These are phyloP conservation scores for Mrakia hoshinonis DNA, from an alignment of 768 basidiomycete species.

Conservation along the genomic window DNA sequence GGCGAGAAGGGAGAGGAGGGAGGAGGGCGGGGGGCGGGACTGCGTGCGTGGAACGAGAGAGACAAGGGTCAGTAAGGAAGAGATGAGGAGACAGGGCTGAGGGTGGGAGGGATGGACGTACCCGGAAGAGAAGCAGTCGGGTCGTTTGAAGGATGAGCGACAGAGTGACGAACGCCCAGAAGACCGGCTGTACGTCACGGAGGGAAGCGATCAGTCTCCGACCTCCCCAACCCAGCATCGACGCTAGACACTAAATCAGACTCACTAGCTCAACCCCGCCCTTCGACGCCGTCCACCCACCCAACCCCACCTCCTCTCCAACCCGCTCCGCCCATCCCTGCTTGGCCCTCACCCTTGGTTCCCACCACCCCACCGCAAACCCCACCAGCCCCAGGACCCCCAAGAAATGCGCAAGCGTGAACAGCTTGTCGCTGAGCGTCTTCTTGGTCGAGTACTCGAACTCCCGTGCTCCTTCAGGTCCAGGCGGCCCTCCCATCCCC, in stretches of 20 bases:
- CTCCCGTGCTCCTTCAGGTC: not conserved
- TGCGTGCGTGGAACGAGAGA: not conserved
- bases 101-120: slow-evolving; percentile 27
- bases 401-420: slow-evolving; percentile 38
- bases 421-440: slow-evolving; percentile 32
- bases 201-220: not conserved
- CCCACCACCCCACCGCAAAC: slow-evolving; percentile 39
- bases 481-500: not conserved
- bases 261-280: slow-evolving; percentile 19
- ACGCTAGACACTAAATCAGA: not conserved
- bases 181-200: slow-evolving; percentile 35
- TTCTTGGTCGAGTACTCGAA: slow-evolving; percentile 20
- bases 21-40: slow-evolving; percentile 38
- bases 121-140: slow-evolving; percentile 39
- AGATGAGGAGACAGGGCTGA: not conserved
- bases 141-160: slow-evolving; percentile 41
- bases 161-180: slow-evolving; percentile 41
- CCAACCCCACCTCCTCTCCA: slow-evolving; percentile 21
- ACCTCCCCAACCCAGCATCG: too few relatives aligned
- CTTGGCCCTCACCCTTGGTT: slow-evolving; percentile 33
- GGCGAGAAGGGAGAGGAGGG: slow-evolving; percentile 35
- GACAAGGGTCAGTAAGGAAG: slow-evolving; percentile 15
- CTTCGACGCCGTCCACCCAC: slow-evolving; percentile 1
- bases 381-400: slow-evolving; percentile 33
- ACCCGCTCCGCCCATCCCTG: not conserved